phyloP scores from a whole-genome alignment of 352 stramenopile genomes.

The Phytophthora melonis region DNA sequence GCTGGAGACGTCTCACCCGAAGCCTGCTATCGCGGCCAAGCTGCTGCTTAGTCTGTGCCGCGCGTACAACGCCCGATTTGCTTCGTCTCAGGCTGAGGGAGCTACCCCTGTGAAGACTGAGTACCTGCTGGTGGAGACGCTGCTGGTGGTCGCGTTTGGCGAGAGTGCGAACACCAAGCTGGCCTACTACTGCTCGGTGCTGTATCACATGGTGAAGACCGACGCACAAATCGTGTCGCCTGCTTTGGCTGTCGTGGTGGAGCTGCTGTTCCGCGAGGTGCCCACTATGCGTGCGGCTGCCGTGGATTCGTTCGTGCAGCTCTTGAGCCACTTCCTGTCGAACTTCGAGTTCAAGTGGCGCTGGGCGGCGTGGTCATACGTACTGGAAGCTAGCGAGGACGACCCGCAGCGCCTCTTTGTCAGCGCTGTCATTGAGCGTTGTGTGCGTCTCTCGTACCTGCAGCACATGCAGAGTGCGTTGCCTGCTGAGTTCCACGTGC shows the following conservation, averaged over 20 bases:
- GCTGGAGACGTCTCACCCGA: slow-evolving; percentile 75
- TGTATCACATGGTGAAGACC: slow-evolving; percentile 84
- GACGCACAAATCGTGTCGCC: slow-evolving; percentile 72
- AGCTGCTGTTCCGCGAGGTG: slow-evolving; percentile 87
- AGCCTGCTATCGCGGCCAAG: slow-evolving; percentile 78
- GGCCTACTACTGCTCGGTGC: slow-evolving; percentile 73
- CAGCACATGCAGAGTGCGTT: slow-evolving; percentile 87
- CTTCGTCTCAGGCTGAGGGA: slow-evolving; percentile 37
- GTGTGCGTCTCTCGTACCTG: slow-evolving; percentile 85
- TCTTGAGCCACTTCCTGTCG: slow-evolving; percentile 88
- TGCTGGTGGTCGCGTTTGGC: slow-evolving; percentile 69
- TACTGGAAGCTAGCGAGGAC: slow-evolving; percentile 82
- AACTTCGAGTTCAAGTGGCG: slow-evolving; percentile 92
- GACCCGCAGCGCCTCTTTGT: slow-evolving; percentile 88
- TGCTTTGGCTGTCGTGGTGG: slow-evolving; percentile 82
- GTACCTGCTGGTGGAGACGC: slow-evolving; percentile 79
- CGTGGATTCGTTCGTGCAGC: slow-evolving; percentile 72
- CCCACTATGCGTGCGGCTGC: slow-evolving; percentile 71
- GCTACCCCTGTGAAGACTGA: slow-evolving; percentile 67
- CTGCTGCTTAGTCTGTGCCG: slow-evolving; percentile 65
- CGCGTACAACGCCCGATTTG: slow-evolving; percentile 72
- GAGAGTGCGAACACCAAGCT: slow-evolving; percentile 58
- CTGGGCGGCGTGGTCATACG: slow-evolving; percentile 80
- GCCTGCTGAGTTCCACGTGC: slow-evolving; percentile 77
- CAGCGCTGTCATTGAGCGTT: slow-evolving; percentile 85